Percentiles rank a stretch among this genome's conserved stretches.
Conservation (phyloP, 2,329 filamentous ascomycete species). For the Sporothrix globosa region DNA sequence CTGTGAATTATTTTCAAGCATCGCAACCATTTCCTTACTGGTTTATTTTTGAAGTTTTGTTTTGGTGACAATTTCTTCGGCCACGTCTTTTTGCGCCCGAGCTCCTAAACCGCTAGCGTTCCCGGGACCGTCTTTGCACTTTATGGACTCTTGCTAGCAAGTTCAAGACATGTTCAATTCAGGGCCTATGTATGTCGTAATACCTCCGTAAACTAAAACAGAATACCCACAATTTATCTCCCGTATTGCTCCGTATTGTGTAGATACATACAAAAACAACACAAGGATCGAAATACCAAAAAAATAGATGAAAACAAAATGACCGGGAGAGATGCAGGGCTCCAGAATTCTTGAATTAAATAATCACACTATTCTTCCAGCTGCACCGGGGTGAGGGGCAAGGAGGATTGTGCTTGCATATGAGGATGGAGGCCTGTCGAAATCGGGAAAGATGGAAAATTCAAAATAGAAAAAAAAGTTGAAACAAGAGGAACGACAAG, state of each 20-base stretch:
- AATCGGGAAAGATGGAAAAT: background rate
- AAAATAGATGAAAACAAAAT: background rate
- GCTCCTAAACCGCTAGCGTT: background rate
- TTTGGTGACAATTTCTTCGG: background rate
- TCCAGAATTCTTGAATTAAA: background rate
- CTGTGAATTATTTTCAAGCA: background rate
- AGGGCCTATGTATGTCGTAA: background rate
- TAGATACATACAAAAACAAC: constrained; percentile 6
- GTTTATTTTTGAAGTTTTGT: background rate
- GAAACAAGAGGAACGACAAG: constrained; percentile 17
- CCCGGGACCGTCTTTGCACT: background rate
- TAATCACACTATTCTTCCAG: background rate
- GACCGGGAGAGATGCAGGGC: background rate
- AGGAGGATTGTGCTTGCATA: constrained; percentile 11
- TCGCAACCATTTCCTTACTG: background rate
- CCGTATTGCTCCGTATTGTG: constrained; percentile 18
- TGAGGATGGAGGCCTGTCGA: background rate
- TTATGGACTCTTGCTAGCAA: background rate
- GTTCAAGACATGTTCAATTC: background rate
- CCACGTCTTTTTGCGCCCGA: background rate
- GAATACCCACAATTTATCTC: constrained; percentile 23
- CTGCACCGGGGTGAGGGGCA: background rate
- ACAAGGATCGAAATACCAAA: background rate
- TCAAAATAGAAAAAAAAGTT: background rate
- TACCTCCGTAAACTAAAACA: no score